These are phyloP conservation scores for Penicillium expansum DNA, from an alignment of 2,329 filamentous ascomycete species.

Conservation along the genomic window DNA sequence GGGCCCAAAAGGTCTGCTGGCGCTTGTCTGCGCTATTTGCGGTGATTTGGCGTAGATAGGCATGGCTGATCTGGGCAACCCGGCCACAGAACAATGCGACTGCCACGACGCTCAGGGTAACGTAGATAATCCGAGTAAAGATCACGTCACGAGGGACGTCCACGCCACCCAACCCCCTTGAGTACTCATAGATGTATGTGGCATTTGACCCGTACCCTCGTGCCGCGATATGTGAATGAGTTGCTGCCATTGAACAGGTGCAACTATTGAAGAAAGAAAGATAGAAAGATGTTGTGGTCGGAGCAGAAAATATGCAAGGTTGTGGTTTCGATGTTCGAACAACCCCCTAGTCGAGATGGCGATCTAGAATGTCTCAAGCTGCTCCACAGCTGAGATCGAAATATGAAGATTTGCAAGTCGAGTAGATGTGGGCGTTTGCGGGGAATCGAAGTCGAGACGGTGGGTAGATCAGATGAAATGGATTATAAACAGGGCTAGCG, in stretches of 20 bases:
- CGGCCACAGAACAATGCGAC: conserved; percentile 42
- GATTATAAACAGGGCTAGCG: neutral
- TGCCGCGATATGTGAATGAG: conserved; percentile 22
- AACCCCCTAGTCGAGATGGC: neutral
- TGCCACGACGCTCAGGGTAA: conserved; percentile 34
- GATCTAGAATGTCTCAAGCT: neutral
- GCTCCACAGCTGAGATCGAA: neutral
- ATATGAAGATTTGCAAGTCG: neutral
- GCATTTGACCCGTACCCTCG: conserved; percentile 33
- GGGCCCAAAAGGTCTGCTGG: conserved; percentile 47
- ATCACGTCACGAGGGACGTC: conserved; percentile 41
- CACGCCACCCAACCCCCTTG: conserved; percentile 40
- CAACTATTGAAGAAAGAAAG: conserved; percentile 4
- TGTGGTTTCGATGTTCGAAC: neutral
- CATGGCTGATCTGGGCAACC: conserved; percentile 44
- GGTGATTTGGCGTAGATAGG: conserved; percentile 46
- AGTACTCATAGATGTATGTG: conserved; percentile 44
- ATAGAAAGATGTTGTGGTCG: too few relatives aligned
- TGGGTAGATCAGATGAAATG: neutral
- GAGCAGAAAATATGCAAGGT: too few relatives aligned
- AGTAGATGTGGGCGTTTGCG: conserved; percentile 2
- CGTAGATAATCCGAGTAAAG: conserved; percentile 41
- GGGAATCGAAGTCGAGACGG: neutral
- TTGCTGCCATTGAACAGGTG: conserved; percentile 30
- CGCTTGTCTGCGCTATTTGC: conserved; percentile 36